Evolutionary conservation across 768 basidiomycete genomes (phyloP), one percentile per base, ranked within the genome.

Genomic region (Leucocoprinus leucothites): DNA sequence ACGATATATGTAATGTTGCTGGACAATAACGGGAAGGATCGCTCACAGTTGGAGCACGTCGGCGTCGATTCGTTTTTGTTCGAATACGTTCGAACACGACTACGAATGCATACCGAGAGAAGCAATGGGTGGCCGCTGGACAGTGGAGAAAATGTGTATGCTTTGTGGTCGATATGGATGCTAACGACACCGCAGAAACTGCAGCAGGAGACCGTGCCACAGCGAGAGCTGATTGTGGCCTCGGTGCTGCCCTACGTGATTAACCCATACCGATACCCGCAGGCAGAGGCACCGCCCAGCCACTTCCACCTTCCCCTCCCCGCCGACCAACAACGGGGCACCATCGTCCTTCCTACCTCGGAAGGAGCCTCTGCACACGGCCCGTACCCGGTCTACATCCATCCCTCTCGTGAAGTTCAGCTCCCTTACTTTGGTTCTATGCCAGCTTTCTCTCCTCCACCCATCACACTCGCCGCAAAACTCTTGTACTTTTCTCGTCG

Each of bases 1-100:
- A 44, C 45, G 19, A 40, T 74, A 4, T 81, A 78, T 49, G 61
- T 85, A 41, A 79, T 89, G 74, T 65, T 85, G 65, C 68, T 80
- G 3, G 87, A 89, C 58, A 82, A 86, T 67, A 86, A 89, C 66
- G 85, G 85, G 31, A 77, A 76, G 64, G 89, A 89, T 64, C 72
- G 74, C 34, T 68, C 61, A 3, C 84, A 84, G 67, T 79, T 89
- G 46, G 71, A 78, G 53, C 71, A 67, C 21, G 85, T 81, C 0
- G 76, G 78, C 3, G 70, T 84, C 2, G 72, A 74, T 35, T 58
- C 57, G 3, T 83, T 79, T 41, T 71, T 82, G 8, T 74, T 79
- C 45, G 18, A 52, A 1, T 82, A 76, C 53, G 64, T 84, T 34
- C 73, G 72, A 28, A 63, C 62, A n/a, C 74, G 75, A 6, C 70